These are phyloP conservation scores for Aquilaria sinensis DNA, from an alignment of 345 rosid genomes.

Conservation along the genomic window DNA sequence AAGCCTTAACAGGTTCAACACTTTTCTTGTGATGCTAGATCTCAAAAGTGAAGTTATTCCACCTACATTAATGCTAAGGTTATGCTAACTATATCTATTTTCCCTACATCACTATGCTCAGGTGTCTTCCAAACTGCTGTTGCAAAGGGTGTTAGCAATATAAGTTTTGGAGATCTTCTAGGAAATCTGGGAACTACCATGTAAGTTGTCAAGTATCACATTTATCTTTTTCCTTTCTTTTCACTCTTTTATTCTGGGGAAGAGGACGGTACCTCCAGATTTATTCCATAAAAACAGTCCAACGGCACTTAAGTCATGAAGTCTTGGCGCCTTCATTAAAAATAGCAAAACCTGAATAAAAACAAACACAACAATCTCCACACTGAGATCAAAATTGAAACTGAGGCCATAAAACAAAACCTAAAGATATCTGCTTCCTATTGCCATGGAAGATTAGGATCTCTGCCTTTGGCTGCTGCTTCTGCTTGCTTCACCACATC, in stretches of 20 bases:
- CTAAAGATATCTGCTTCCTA: no score
- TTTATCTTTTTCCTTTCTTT: slow-evolving; percentile 3
- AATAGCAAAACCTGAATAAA: no score
- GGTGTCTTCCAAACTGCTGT: slow-evolving; percentile 86
- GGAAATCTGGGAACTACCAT: slow-evolving; percentile 87
- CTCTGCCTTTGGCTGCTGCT: no score
- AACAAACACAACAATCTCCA: no score
- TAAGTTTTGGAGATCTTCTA: slow-evolving; percentile 89
- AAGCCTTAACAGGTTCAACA: slow-evolving; percentile 70
- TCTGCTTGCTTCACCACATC: no score
- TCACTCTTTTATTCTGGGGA: no score
- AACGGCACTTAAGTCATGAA: no score
- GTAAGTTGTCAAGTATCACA: slow-evolving; percentile 31
- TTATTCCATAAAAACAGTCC: no score
- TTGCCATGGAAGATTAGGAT: no score
- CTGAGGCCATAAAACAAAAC: no score
- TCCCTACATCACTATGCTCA: slow-evolving; percentile 21
- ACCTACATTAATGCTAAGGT: background rate
- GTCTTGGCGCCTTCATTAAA: no score
- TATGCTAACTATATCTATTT: slow-evolving; percentile 10
- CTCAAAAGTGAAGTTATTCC: slow-evolving; percentile 8
- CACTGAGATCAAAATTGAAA: no score
- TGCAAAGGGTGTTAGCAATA: slow-evolving; percentile 71
- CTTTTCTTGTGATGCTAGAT: slow-evolving; percentile 2
- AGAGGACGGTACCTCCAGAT: background rate